Conservation (phyloP, 768 basidiomycete genomes). For the Hirschioporus abietinus region DNA sequence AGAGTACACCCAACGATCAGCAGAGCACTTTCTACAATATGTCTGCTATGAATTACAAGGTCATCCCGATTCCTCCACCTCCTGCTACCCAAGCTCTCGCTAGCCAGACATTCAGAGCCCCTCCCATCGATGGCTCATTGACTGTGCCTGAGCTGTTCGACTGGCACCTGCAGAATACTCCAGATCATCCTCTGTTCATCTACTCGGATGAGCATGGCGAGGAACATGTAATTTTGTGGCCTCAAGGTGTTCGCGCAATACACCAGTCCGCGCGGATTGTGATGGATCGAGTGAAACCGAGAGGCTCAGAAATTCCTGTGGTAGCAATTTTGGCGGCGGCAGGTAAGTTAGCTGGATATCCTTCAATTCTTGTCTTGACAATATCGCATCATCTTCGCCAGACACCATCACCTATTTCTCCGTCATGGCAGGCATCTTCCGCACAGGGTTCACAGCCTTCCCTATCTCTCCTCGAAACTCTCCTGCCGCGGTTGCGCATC, state of each 20-base stretch:
- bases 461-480: conserved; percentile 28
- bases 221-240: conserved; percentile 9
- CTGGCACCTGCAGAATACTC: conserved; percentile 19
- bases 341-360: neutral
- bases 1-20: neutral
- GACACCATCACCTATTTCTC: conserved; percentile 26
- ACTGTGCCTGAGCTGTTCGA: conserved; percentile 24
- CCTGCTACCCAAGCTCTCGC: conserved; percentile 22
- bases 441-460: conserved; percentile 15
- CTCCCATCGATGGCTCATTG: conserved; percentile 18
- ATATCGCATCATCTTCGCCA: conserved; percentile 7
- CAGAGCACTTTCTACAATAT: neutral
- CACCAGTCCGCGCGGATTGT: conserved; percentile 1
- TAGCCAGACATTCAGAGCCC: conserved; percentile 24
- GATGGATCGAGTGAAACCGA: neutral
- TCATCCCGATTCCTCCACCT: conserved; percentile 7
- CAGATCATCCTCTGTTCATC: conserved; percentile 19
- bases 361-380: too few species aligned
- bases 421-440: conserved; percentile 18
- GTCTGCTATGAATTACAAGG: neutral
- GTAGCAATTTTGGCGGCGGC: conserved; percentile 2
- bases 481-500: conserved; percentile 28
- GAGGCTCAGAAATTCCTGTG: neutral
- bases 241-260: conserved; percentile 2
- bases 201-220: conserved; percentile 10